Percentiles rank a stretch among this genome's conserved stretches.
These are phyloP conservation scores for Pugionium cornutum DNA, from an alignment of 345 rosid genomes.

Conservation along the genomic window DNA sequence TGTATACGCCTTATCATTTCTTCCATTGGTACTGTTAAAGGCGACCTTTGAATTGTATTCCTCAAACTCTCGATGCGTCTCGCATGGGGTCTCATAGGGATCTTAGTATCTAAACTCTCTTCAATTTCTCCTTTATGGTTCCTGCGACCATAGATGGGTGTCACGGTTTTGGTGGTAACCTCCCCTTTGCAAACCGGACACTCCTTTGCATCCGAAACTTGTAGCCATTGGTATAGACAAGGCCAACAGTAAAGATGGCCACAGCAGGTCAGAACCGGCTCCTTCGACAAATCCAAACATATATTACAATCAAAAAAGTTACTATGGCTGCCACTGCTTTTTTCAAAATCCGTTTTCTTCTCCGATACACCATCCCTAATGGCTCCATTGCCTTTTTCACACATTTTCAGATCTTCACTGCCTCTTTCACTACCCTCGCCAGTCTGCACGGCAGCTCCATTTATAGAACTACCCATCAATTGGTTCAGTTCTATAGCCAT, in stretches of 20 bases:
- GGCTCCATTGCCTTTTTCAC: constrained; percentile 66
- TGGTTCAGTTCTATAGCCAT: constrained; percentile 63
- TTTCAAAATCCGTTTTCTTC: constrained; percentile 60
- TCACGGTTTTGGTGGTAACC: constrained; percentile 69
- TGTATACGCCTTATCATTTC: constrained; percentile 82
- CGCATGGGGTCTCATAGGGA: constrained; percentile 80
- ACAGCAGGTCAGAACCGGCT: constrained; percentile 94
- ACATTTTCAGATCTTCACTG: constrained; percentile 62
- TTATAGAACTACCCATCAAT: constrained; percentile 51
- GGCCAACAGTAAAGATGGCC: constrained; percentile 98
- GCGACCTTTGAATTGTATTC: constrained; percentile 66
- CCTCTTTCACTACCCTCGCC: constrained; percentile 93
- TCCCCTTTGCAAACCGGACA: constrained; percentile 99
- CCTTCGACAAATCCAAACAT: constrained; percentile 77
- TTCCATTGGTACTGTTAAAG: constrained; percentile 68
- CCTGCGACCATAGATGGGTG: constrained; percentile 86
- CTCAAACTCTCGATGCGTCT: constrained; percentile 86
- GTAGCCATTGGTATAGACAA: constrained; percentile 78
- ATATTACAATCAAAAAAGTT: constrained; percentile 83
- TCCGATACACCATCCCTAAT: constrained; percentile 54
- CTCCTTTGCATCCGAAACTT: constrained; percentile 79
- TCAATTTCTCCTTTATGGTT: constrained; percentile 53
- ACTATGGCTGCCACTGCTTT: constrained; percentile 58
- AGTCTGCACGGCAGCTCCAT: constrained; percentile 57
- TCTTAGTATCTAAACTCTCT: constrained; percentile 61